Evolutionary conservation across 2,329 filamentous ascomycete genomes (phyloP).

Genomic region (Ophiostoma piceae): DNA sequence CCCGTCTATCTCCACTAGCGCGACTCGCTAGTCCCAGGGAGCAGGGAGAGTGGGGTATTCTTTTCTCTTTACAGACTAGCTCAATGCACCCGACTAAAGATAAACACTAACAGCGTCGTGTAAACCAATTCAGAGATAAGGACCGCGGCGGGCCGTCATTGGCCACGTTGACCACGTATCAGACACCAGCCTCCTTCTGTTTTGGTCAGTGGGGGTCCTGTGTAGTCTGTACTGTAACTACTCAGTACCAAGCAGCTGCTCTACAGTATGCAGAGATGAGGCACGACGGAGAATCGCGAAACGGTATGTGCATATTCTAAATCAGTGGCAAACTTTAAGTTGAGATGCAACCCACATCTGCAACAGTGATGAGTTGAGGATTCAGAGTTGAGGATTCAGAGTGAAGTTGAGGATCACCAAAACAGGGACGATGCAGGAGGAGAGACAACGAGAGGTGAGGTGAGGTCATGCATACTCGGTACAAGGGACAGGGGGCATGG

Average conservation of each 20-base stretch:
- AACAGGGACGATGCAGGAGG: too few relatives aligned
- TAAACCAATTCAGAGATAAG: constrained; percentile 26
- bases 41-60: not conserved
- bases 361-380: too few relatives aligned
- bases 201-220: not conserved
- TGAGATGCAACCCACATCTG: not conserved
- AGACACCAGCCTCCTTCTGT: not conserved
- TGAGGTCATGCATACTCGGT: too few relatives aligned
- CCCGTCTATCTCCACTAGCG: not conserved
- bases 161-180: constrained; percentile 17
- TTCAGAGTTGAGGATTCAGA: too few relatives aligned
- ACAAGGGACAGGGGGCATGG: too few relatives aligned
- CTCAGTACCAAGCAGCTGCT: not conserved
- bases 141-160: constrained; percentile 24
- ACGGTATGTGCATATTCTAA: not conserved
- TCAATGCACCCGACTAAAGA: not conserved
- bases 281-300: not conserved
- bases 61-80: not conserved
- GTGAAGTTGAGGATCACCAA: too few relatives aligned
- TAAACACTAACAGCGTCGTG: constrained; percentile 25
- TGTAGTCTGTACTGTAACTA: too few relatives aligned
- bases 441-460: not conserved
- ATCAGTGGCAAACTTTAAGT: not conserved
- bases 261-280: not conserved
- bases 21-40: constrained; percentile 11